phyloP scores from a whole-genome alignment of 1,284 basidiomycete genomes.

The Macrocybe sp. region DNA sequence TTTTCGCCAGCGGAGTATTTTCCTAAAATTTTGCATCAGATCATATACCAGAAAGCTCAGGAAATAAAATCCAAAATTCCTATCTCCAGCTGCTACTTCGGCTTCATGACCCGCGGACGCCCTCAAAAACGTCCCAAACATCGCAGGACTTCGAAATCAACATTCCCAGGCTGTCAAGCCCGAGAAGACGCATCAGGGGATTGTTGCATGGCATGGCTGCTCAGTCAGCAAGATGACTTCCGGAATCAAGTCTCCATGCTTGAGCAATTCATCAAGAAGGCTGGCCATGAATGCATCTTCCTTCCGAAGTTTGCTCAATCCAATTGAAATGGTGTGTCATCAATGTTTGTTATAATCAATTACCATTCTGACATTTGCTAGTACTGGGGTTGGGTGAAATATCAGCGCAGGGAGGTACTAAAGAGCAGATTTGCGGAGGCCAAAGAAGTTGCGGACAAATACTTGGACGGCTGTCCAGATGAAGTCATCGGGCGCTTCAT shows the following conservation, averaged over 20 bases:
- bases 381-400: slow-evolving; percentile 25
- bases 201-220: slow-evolving; percentile 23
- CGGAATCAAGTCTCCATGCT: slow-evolving; percentile 22
- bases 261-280: slow-evolving; percentile 1
- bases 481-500: slow-evolving; percentile 19
- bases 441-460: slow-evolving; percentile 17
- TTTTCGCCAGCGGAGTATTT: slow-evolving; percentile 6
- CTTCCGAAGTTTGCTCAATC: slow-evolving; percentile 10
- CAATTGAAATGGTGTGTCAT: slow-evolving; percentile 10
- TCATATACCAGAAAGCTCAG: background rate
- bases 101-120: slow-evolving; percentile 21
- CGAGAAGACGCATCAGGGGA: background rate
- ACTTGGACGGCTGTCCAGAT: slow-evolving; percentile 17
- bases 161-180: background rate
- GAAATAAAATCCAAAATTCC: slow-evolving; percentile 2
- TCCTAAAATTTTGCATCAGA: background rate
- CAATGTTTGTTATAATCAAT: background rate
- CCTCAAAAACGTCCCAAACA: slow-evolving; percentile 13
- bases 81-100: background rate
- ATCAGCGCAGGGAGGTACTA: slow-evolving; percentile 9
- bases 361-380: background rate
- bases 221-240: slow-evolving; percentile 30
- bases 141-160: slow-evolving; percentile 1
- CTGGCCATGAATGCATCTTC: slow-evolving; percentile 9
- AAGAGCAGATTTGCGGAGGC: background rate